Conservation (phyloP, 257 asterid genomes). For the Schizonepeta tenuifolia region DNA sequence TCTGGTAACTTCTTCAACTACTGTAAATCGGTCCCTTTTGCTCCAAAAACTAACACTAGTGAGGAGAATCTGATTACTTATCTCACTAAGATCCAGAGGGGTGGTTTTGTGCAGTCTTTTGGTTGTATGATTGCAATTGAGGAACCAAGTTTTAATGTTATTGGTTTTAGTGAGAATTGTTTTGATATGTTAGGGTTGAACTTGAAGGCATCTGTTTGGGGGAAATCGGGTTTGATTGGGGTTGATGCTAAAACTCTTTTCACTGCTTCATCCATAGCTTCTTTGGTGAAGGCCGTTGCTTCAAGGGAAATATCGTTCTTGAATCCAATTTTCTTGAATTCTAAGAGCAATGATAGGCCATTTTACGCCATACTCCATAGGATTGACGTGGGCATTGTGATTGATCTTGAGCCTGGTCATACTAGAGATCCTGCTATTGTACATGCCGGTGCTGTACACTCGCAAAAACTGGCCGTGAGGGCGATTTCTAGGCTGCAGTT, state of each 20-base stretch:
- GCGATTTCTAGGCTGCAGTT: conserved; percentile 61
- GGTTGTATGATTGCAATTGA: conserved; percentile 67
- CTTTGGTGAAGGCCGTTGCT: conserved; percentile 46
- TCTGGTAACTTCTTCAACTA: conserved; percentile 59
- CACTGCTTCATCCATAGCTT: conserved; percentile 44
- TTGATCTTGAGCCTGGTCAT: conserved; percentile 77
- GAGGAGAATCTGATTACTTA: conserved; percentile 48
- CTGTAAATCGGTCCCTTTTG: conserved; percentile 38
- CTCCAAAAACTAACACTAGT: conserved; percentile 13
- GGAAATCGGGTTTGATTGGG: conserved; percentile 43
- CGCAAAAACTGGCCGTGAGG: conserved; percentile 61
- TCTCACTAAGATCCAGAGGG: conserved; percentile 62
- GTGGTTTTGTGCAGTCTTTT: conserved; percentile 65
- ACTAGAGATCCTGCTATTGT: conserved; percentile 48
- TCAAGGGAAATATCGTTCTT: conserved; percentile 52
- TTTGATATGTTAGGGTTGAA: conserved; percentile 52
- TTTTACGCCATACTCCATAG: conserved; percentile 75
- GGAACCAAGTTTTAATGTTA: conserved; percentile 44
- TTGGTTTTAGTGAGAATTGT: conserved; percentile 63
- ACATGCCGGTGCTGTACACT: conserved; percentile 56
- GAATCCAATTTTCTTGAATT: conserved; percentile 68
- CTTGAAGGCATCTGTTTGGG: conserved; percentile 14
- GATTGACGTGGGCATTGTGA: conserved; percentile 64
- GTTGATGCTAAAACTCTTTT: conserved; percentile 66
- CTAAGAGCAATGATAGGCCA: conserved; percentile 40